phyloP scores from a whole-genome alignment of 2,329 filamentous ascomycete species.

The Pseudocercospora macadamiae region DNA sequence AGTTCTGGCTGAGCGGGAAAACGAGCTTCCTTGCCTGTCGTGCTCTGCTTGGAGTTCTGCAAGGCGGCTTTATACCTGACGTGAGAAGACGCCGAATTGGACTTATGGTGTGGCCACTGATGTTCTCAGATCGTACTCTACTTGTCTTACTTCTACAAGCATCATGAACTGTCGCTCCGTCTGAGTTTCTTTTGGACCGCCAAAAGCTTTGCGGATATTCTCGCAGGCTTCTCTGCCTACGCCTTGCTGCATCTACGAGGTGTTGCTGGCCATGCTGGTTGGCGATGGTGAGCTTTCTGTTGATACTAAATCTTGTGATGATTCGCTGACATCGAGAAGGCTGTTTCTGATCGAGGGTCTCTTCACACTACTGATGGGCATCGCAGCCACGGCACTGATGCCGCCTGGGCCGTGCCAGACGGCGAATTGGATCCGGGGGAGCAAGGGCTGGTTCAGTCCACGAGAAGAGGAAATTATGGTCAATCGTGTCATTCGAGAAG shows the following conservation, averaged over 20 bases:
- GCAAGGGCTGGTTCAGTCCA: slow-evolving; percentile 57
- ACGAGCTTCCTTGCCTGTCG: slow-evolving; percentile 41
- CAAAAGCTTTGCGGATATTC: slow-evolving; percentile 29
- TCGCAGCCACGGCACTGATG: slow-evolving; percentile 43
- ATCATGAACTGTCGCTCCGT: slow-evolving; percentile 13
- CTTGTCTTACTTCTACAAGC: slow-evolving; percentile 15
- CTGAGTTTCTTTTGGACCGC: slow-evolving; percentile 27
- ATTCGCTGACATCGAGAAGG: slow-evolving; percentile 29
- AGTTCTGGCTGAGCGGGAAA: slow-evolving; percentile 30
- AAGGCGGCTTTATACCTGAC: slow-evolving; percentile 51
- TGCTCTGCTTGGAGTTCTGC: slow-evolving; percentile 43
- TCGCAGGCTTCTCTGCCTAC: slow-evolving; percentile 35
- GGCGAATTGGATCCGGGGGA: slow-evolving; percentile 45
- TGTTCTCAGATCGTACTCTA: neutral
- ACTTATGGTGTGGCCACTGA: neutral
- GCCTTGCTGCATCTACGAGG: slow-evolving; percentile 46
- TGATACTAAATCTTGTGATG: slow-evolving; percentile 36
- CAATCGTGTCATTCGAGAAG: slow-evolving; percentile 63
- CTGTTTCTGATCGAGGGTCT: slow-evolving; percentile 60
- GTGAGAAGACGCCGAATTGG: neutral
- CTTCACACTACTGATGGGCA: slow-evolving; percentile 56
- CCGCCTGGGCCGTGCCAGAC: slow-evolving; percentile 7
- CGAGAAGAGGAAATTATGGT: slow-evolving; percentile 68
- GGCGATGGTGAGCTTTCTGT: slow-evolving; percentile 43
- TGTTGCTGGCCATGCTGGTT: slow-evolving; percentile 44